Evolutionary conservation across 2,329 filamentous ascomycete genomes (phyloP), one percentile per base, ranked within the genome.

Genomic region (Paraconiothyrium sp.): DNA sequence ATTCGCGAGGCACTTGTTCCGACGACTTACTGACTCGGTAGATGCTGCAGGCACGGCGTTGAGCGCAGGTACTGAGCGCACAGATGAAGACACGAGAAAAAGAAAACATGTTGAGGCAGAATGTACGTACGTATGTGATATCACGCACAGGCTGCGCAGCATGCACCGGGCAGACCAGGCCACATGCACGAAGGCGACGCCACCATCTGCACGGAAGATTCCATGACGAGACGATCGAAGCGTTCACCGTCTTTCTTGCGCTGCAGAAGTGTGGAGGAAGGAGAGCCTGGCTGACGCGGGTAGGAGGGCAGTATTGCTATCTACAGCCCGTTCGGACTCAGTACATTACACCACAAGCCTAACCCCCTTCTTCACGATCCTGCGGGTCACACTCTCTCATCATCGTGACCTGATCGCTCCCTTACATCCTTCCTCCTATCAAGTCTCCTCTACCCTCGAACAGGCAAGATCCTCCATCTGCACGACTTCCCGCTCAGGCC

Each of bases 231-330:
- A 20, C 30, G 14, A 22, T 37, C 32, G n/a, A 47, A 46, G 27
- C 16, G 43, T 57, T 62, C 61, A 63, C 61, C 61, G 58, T 60
- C 58, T 63, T 65, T 56, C 39, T 56, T 54, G 52, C 37, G 5
- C 39, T 11, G 8, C 35, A 27, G 7, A 46, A 56, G 24, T 8
- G 22, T 46, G 51, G 35, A 35, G 56, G 32, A 30, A 14, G 3
- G 47, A 22, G 27, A 49, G 43, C 43, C 24, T 24, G 20, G 20
- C 43, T 16, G 30, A 24, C 24, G 30, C 30, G 46, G 6, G 24
- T 30, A 48, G 5, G 24, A 48, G 24, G 4, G 11, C 11, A 20
- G 41, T 24, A 30, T 30, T 4, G 20, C 43, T 46, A 46, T 24
- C 43, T 46, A 24, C 20, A 46, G 20, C 43, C 43, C 6, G 43